Percentiles rank a stretch among this genome's conserved stretches.
phyloP scores from a whole-genome alignment of 306 rosid genomes.

The Prunus mume region DNA sequence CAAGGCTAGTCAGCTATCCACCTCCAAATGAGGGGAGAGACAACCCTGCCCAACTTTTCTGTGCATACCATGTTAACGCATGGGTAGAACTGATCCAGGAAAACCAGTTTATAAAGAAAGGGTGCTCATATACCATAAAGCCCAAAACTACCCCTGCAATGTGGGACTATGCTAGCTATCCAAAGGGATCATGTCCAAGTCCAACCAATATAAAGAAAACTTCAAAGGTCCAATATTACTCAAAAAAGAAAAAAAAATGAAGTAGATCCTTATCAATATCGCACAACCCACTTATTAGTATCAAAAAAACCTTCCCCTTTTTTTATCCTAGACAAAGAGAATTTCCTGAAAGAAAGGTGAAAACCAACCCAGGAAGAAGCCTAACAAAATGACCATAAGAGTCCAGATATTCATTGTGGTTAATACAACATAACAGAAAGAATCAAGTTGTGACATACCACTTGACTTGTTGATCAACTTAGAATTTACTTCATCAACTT shows the following conservation, averaged over 20 bases:
- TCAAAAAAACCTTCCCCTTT: neutral
- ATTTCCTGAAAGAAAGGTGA: neutral
- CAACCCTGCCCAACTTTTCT: no score
- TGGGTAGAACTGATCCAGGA: neutral
- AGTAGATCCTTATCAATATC: neutral
- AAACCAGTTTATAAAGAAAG: neutral
- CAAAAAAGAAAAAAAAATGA: neutral
- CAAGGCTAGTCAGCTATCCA: neutral
- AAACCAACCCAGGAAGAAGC: neutral
- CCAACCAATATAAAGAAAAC: neutral
- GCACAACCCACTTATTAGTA: neutral
- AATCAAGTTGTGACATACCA: slow-evolving; percentile 43
- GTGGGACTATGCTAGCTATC: neutral
- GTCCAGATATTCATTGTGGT: neutral
- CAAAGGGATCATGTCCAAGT: neutral
- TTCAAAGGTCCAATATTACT: neutral
- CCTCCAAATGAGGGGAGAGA: no score
- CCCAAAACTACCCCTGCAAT: neutral
- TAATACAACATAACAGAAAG: neutral
- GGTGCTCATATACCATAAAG: neutral
- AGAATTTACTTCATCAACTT: slow-evolving; percentile 27
- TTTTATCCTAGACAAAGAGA: neutral
- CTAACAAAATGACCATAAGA: neutral
- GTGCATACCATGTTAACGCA: no score
- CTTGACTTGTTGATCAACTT: slow-evolving; percentile 33